Conservation (phyloP, 2,329 filamentous ascomycete genomes). For the Cucurbitaria berberidis region DNA sequence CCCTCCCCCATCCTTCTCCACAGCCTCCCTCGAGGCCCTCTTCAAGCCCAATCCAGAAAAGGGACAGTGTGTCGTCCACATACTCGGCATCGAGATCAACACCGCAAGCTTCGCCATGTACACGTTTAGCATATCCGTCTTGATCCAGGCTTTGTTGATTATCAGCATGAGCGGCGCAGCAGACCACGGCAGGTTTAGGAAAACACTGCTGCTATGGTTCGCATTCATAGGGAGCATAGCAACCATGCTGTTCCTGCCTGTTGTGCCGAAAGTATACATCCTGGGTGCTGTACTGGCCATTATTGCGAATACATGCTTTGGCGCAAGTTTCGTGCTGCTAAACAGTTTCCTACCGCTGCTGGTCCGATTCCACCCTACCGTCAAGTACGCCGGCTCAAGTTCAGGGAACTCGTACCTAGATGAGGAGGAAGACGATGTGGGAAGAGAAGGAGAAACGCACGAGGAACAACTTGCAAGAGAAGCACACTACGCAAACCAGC, state of each 20-base stretch:
- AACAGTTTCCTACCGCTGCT: slow-evolving; percentile 94
- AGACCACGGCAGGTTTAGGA: slow-evolving; percentile 88
- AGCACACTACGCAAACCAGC: slow-evolving; percentile 36
- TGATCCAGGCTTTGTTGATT: slow-evolving; percentile 87
- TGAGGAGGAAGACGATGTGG: slow-evolving; percentile 19
- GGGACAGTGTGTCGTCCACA: slow-evolving; percentile 77
- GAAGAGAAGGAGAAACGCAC: slow-evolving; percentile 15
- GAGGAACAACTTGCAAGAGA: slow-evolving; percentile 29
- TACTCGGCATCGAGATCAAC: slow-evolving; percentile 87
- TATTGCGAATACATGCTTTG: slow-evolving; percentile 90
- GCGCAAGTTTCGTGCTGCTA: slow-evolving; percentile 90
- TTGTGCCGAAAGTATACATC: slow-evolving; percentile 77
- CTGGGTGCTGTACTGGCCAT: slow-evolving; percentile 85
- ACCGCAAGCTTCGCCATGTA: slow-evolving; percentile 98
- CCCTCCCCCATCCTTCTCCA: slow-evolving; percentile 26
- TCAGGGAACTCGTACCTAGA: slow-evolving; percentile 26
- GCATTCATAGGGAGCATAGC: slow-evolving; percentile 79
- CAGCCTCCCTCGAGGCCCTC: slow-evolving; percentile 18
- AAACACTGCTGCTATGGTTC: slow-evolving; percentile 84
- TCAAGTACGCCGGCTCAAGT: slow-evolving; percentile 47
- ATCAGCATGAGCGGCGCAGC: slow-evolving; percentile 96
- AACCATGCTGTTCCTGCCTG: slow-evolving; percentile 87
- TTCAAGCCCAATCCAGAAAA: slow-evolving; percentile 35
- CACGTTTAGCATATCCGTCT: slow-evolving; percentile 90
- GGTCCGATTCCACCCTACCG: slow-evolving; percentile 79